Conservation (phyloP, 116 monocot genomes). For the Thalassia testudinum region DNA sequence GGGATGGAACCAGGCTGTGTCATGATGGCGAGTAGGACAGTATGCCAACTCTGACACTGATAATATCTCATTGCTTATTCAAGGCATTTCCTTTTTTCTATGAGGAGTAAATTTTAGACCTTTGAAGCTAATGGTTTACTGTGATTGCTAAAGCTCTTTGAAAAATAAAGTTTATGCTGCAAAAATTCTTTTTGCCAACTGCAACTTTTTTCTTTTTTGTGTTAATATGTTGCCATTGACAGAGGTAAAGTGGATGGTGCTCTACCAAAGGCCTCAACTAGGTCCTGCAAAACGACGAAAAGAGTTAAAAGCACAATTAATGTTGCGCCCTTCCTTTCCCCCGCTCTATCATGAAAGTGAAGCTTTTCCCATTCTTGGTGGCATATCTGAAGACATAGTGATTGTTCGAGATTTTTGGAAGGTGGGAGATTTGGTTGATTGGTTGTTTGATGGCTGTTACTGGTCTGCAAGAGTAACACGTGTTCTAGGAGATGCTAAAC, state of each 20-base stretch:
- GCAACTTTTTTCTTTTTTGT: too few species aligned
- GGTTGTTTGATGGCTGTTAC: conserved; percentile 39
- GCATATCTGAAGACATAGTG: conserved; percentile 21
- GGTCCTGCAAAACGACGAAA: not conserved
- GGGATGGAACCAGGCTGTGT: too few species aligned
- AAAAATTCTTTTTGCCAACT: too few species aligned
- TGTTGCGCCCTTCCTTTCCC: conserved; percentile 61
- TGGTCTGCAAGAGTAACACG: conserved; percentile 50
- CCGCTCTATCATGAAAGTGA: conserved; percentile 20
- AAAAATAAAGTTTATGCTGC: too few species aligned
- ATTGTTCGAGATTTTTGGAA: conserved; percentile 36
- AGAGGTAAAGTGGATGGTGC: conserved; percentile 33
- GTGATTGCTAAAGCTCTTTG: too few species aligned
- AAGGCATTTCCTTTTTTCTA: too few species aligned
- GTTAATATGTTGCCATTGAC: conserved; percentile 1
- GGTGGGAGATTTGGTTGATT: conserved; percentile 69
- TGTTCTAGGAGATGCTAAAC: conserved; percentile 22
- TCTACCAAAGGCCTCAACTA: conserved; percentile 22
- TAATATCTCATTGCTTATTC: too few species aligned
- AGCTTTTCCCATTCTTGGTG: conserved; percentile 9
- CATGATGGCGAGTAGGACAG: too few species aligned
- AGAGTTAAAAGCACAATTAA: conserved; percentile 17
- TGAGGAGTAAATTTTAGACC: too few species aligned
- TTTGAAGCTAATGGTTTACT: too few species aligned
- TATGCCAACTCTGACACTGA: too few species aligned